Base-by-base conservation (phyloP, 495 filamentous ascomycete species). In the Apiosordaria backusii region DNA sequence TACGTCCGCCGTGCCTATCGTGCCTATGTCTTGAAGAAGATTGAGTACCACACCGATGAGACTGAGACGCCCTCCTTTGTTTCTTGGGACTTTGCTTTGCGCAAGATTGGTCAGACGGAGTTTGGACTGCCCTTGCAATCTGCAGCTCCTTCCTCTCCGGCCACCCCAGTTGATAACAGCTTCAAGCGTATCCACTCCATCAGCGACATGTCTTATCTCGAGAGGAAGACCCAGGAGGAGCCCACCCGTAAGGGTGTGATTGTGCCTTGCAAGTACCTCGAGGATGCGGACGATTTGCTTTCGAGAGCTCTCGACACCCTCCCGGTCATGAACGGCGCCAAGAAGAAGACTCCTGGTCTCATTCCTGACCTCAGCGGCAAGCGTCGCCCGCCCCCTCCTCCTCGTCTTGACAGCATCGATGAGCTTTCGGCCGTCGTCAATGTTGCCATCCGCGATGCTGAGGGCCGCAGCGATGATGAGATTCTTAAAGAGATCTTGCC, bases 1-100 rank as follows among this genome's bases (percentile, higher is more conserved):
- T 99, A 99, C 75, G 88, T 96, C 65, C 95, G 95, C 67, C 92
- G 95, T 64, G 95, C 95, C 10, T 99, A 99, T 79, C 90, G 94
- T 82, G 95, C 95, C 2, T 99, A 99, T 75, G 86, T 89, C 65
- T 79, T 99, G 27, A 91, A 96, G 84, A 83, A 85, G 61, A 88
- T 98, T 64, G 85, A 97, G 61, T 99, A 99, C 79, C 88, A 92
- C 73, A 86, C 86, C 59, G 82, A 87, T 29, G 85, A 92, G 61
- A 77, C 78, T 2, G 95, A 98, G 63, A 82, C 87, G 23, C 94
- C 96, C 16, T 90, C 87, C 67, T 85, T 92, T 53, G 81, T 98
- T 22, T 90, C 92, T 7, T 99, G 96, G 96, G 94, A 99, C 78
- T 99, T 99, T 76, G 82, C 90, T 18, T 86, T 99, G 57, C 88